Conservation (phyloP, 164 flowering plant species). For the Umbilicus rupestris region DNA sequence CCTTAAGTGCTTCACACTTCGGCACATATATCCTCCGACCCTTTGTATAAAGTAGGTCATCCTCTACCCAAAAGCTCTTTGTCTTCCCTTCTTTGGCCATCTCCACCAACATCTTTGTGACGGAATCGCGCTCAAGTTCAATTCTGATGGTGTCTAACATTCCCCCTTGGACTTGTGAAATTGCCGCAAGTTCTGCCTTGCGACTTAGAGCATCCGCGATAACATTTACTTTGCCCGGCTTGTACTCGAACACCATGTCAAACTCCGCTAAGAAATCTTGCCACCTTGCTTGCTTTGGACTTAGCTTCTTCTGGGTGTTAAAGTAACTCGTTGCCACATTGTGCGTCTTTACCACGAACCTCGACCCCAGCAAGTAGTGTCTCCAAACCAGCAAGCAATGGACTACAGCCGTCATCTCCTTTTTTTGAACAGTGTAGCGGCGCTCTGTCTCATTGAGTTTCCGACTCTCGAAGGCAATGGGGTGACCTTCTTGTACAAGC, state of each 20-base stretch:
- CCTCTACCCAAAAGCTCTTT: no score
- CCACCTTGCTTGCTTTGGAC: neutral
- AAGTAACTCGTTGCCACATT: neutral
- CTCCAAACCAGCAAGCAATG: neutral
- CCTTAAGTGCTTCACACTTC: no score
- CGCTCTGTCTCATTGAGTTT: neutral
- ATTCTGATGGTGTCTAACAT: no score
- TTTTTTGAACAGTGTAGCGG: neutral
- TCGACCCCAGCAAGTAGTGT: neutral
- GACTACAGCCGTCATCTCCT: neutral
- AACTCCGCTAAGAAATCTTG: neutral
- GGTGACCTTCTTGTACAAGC: constrained; percentile 1
- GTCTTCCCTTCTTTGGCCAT: no score
- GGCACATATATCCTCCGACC: no score
- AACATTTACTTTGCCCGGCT: neutral
- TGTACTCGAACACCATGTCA: neutral
- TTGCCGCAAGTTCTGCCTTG: no score
- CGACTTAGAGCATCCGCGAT: no score
- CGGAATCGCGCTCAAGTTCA: no score
- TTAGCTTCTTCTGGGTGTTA: neutral
- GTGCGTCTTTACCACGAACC: neutral
- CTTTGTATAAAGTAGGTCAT: no score
- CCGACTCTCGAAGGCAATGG: neutral
- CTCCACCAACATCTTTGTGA: no score
- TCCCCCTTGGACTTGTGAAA: no score